Base-by-base conservation (phyloP, 345 rosid genomes). In the Eucalyptus rudis region DNA sequence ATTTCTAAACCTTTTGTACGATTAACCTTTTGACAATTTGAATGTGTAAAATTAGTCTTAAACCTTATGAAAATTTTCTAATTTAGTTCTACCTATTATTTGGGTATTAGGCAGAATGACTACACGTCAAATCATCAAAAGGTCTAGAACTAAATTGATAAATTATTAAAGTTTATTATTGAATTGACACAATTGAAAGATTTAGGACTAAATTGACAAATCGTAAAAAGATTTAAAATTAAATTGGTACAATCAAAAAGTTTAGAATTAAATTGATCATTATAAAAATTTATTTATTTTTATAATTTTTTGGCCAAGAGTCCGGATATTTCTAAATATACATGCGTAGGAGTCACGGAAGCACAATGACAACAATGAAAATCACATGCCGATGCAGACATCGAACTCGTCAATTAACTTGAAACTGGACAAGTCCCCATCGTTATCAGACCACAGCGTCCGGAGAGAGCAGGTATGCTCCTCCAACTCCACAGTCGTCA, bases 231-330 rank as follows among this genome's bases (percentile, higher is more conserved):
- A 20, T 3, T 22, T 9, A 24, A 22, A 1, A 24, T 22, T 56
- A 25, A 10, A 56, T 56, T 56, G 4, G 0, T 24, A 8, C 0
- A 24, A 22, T 4, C 0, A 0, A 56, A 56, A 56, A 3, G 12
- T 10, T 24, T 56, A 24, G 1, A 24, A 56, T 10, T 56, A 2
- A 56, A 24, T 56, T 10, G 1, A 24, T 25, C 0, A 56, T 2
- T 25, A 4, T 24, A 33, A 33, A 22, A 56, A 56, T 4, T 24
- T 9, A 22, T 3, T 0, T 1, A 4, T 20, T 20, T 56, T 4
- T 2, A 10, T 56, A 24, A 56, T 24, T 24, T 10, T 56, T 56
- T 56, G 13, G 29, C 27, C 6, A 25, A 10, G 13, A 2, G 62
- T 56, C 29, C 13, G 62, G 1, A 24, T 24, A 56, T 56, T 24